These are phyloP conservation scores for Hypoxylon crocopeplum DNA, from an alignment of 495 filamentous ascomycete species.

Conservation along the genomic window DNA sequence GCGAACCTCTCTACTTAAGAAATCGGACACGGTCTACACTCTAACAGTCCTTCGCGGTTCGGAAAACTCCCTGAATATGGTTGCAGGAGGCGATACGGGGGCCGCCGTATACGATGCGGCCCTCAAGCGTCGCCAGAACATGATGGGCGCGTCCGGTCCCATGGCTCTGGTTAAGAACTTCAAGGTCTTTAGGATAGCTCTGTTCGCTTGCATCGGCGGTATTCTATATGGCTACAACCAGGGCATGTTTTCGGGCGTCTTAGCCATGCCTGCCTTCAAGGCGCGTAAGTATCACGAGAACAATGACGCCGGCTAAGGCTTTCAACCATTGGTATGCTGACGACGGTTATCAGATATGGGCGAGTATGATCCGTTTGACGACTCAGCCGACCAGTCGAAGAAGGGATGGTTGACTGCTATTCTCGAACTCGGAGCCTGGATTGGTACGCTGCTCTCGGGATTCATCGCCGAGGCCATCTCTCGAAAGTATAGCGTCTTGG, in stretches of 20 bases:
- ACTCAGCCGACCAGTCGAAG: conserved; percentile 61
- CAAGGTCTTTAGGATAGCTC: conserved; percentile 73
- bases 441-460: conserved; percentile 76
- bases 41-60: neutral
- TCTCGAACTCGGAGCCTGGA: conserved; percentile 82
- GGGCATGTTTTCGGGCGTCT: conserved; percentile 77
- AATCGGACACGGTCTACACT: neutral
- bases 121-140: conserved; percentile 65
- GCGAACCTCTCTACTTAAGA: neutral
- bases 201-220: conserved; percentile 82
- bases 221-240: conserved; percentile 74
- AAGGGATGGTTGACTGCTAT: conserved; percentile 85
- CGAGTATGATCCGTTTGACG: conserved; percentile 58
- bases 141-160: conserved; percentile 70
- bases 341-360: conserved; percentile 64
- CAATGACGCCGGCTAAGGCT: neutral
- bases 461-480: conserved; percentile 77
- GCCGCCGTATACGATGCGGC: conserved; percentile 66
- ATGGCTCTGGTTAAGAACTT: conserved; percentile 70
- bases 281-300: conserved; percentile 44
- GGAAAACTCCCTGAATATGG: conserved; percentile 31
- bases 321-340: conserved; percentile 32
- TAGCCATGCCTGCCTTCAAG: conserved; percentile 67
- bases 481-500: conserved; percentile 75
- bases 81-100: conserved; percentile 44